phyloP scores from a whole-genome alignment of 192 early-diverging fungal genomes.

The Backusella parvicylindrica region DNA sequence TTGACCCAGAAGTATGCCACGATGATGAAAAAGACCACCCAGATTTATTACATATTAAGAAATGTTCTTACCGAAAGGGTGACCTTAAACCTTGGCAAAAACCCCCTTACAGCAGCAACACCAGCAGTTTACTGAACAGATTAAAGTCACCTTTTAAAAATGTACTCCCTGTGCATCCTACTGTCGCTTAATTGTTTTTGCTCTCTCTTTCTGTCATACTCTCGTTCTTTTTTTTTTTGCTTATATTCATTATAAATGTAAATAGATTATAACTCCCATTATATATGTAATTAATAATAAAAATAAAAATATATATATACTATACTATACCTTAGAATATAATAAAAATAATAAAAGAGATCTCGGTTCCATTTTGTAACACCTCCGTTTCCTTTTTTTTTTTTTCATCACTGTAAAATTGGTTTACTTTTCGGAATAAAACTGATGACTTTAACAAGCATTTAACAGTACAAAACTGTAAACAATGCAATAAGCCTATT shows the following conservation, averaged over 20 bases:
- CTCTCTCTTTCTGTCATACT: not conserved
- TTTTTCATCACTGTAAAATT: not conserved
- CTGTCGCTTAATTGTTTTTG: slow-evolving; percentile 4
- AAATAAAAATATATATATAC: not conserved
- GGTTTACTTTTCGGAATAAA: not conserved
- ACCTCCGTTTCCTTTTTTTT: not conserved
- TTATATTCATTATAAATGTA: not conserved
- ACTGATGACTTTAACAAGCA: not conserved
- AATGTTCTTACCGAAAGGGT: not conserved
- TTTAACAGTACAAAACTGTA: not conserved
- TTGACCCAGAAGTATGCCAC: slow-evolving; percentile 24
- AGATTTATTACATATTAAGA: slow-evolving; percentile 1
- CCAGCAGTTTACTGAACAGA: slow-evolving; percentile 1
- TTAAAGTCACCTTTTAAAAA: slow-evolving; percentile 12
- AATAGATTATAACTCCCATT: not conserved
- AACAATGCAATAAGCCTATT: not conserved
- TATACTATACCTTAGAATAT: not conserved
- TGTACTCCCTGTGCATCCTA: not conserved
- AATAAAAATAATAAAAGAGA: not conserved
- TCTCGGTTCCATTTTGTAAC: not conserved
- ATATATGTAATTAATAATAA: slow-evolving; percentile 2
- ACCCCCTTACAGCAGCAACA: not conserved
- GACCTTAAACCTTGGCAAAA: slow-evolving; percentile 26
- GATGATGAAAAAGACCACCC: slow-evolving; percentile 33
- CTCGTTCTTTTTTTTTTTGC: not conserved